Conservation (phyloP, 139 green algal species). For the Picochlorum sp. region DNA sequence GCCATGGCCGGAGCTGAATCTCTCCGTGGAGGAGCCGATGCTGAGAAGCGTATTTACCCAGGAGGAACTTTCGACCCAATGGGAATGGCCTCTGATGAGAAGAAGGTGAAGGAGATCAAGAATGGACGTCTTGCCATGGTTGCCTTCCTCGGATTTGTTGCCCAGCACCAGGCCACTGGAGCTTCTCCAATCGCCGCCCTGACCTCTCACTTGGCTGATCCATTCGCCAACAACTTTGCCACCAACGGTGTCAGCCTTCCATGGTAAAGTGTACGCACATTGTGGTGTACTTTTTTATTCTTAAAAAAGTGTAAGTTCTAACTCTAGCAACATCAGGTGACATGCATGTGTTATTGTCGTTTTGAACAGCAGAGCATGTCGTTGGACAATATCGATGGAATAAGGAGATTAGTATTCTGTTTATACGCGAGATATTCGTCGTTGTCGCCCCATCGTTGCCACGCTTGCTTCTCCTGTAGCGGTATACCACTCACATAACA, state of each 20-base stretch:
- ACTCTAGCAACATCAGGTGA: not conserved
- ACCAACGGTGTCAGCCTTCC: slow-evolving; percentile 4
- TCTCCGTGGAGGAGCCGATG: slow-evolving; percentile 51
- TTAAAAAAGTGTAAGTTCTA: not conserved
- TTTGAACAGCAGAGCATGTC: too few species aligned
- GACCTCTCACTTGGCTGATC: slow-evolving; percentile 27
- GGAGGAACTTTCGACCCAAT: slow-evolving; percentile 83
- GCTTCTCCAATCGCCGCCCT: slow-evolving; percentile 42
- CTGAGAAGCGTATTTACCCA: slow-evolving; percentile 67
- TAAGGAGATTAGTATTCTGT: slow-evolving; percentile 38
- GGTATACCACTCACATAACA: slow-evolving; percentile 61
- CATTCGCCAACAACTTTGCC: slow-evolving; percentile 36
- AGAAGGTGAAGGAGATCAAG: slow-evolving; percentile 91
- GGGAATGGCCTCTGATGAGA: slow-evolving; percentile 68
- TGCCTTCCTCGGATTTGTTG: slow-evolving; percentile 57
- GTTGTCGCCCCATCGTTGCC: slow-evolving; percentile 49
- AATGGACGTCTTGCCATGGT: slow-evolving; percentile 79
- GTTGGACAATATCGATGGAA: slow-evolving; percentile 33
- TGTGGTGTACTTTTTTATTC: not conserved
- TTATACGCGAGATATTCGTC: slow-evolving; percentile 49
- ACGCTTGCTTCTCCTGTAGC: slow-evolving; percentile 45
- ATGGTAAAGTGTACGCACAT: slow-evolving; percentile 2
- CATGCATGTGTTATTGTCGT: too few species aligned
- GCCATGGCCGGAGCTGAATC: slow-evolving; percentile 61
- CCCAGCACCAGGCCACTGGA: slow-evolving; percentile 74